Evolutionary conservation across 306 rosid species (phyloP).

Genomic region (Comarum palustre): DNA sequence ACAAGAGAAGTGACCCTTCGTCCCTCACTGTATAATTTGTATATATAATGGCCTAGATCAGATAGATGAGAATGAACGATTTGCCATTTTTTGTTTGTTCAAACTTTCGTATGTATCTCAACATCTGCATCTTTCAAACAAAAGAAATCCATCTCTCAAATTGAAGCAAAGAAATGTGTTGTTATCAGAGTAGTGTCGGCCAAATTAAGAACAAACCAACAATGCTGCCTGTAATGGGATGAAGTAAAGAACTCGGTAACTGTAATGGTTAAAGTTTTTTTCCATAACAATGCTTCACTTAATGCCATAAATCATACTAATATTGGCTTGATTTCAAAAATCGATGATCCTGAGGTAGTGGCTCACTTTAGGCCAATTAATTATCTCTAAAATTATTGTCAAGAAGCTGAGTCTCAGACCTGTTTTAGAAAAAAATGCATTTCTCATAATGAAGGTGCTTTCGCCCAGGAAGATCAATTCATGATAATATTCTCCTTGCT

Average conservation of each 20-base stretch:
- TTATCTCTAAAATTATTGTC: too few species aligned
- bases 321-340: neutral
- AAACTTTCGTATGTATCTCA: neutral
- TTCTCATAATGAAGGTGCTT: neutral
- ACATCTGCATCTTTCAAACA: neutral
- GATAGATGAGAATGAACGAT: neutral
- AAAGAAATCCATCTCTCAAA: neutral
- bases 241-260: neutral
- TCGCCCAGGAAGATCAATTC: neutral
- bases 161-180: neutral
- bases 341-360: neutral
- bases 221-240: neutral
- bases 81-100: neutral
- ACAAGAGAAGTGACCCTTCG: slow-evolving; percentile 42
- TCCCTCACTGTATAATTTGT: slow-evolving; percentile 30
- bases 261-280: too few species aligned
- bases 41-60: neutral
- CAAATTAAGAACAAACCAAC: neutral
- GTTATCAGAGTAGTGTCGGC: neutral
- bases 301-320: neutral
- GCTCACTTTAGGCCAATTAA: neutral
- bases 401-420: neutral
- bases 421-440: neutral
- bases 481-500: neutral
- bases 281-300: too few species aligned